Evolutionary conservation across 208 protist genomes (phyloP), one percentile per base, ranked within the genome.

Genomic region (Acanthamoeba rhysodes): DNA sequence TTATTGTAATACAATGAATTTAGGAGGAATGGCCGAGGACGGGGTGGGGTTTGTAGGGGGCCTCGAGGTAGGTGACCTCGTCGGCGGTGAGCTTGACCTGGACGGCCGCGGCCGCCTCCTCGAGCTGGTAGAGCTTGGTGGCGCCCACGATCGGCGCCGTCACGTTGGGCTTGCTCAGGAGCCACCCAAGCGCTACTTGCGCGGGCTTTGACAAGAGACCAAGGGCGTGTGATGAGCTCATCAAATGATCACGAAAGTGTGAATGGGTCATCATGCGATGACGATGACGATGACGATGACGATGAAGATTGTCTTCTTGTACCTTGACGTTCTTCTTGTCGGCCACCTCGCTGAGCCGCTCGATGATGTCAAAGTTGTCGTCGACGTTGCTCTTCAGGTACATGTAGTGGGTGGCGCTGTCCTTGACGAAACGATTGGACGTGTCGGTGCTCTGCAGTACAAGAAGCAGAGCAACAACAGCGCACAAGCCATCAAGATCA

Each of bases 351-450:
- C 6, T 22, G 20, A 93, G 45, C 41, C 88, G 16, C 41, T 93
- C 88, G 29, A 93, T 59, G 50, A 93, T 93, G 45, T 72, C 66
- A 48, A 72, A 93, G 88, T 93, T 80, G 88, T 93, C 45, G 14
- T 88, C 50, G 14, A 64, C 80, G 80, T 88, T 59, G 27, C 27
- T 53, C 48, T 66, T 55, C 37, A 93, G 24, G 88, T 93, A 93
- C 88, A 93, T 93, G 70, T 8, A 8, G 70, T 93, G 66, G 70
- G 62, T 59, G 24, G 88, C 41, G 45, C n/a, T 59, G 20, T 93
- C 88, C 24, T 66, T 93, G 7, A 64, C 48, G 70, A 72, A 82
- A 5, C 88, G 62, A 32, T 72, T 93, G 24, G 88, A 57, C 6
- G 59, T 53, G 14, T 93, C 62, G 16, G 57, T 34, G 24, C 88